Evolutionary conservation across 257 asterid genomes (phyloP), one percentile per base, ranked within the genome.

Genomic region (Oldenlandia corymbosa): DNA sequence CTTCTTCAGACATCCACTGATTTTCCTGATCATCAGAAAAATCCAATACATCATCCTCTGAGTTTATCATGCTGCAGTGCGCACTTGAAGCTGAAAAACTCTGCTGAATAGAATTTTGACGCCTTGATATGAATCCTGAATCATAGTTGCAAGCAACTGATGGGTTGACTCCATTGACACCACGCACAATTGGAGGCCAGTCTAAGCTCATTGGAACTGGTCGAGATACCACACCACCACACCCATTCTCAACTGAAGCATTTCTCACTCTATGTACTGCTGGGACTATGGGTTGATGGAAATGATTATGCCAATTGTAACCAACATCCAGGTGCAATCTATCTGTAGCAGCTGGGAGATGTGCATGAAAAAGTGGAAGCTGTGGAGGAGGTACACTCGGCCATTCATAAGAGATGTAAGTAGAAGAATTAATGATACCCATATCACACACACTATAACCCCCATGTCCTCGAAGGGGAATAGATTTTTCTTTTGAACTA

Each of bases 311-410:
- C 91, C 94, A 85, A 81, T 87, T 85, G 79, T 84, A 84, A 73
- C 96, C 96, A 76, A 90, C 95, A 76, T 93, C 99, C 66, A 93
- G 94, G 81, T 93, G 97, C 85, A 93, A 78, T 79, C 99, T 84
- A 72, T 90, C 99, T 54, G 97, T 83, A 67, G 99, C 86, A 50
- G 96, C 86, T 49, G 99, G 99, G 59, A 79, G 90, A 83, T 83
- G 84, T 28, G 86, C 62, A 68, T 72, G 82, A 65, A 74, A 67
- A 26, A 73, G 79, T 68, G 85, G 84, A 75, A 79, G 68, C 64
- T 84, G 88, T 73, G 74, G 41, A 49, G 94, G 88, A 67, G 81
- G 84, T 73, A 86, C 64, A 72, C 75, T 87, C 58, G 99, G 99
- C 99, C 99, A 93, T 71, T 93, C 99, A 52, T 90, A 93, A 42